Evolutionary conservation across 805 yeast genomes (phyloP).

Genomic region (Pichia cabralensis): DNA sequence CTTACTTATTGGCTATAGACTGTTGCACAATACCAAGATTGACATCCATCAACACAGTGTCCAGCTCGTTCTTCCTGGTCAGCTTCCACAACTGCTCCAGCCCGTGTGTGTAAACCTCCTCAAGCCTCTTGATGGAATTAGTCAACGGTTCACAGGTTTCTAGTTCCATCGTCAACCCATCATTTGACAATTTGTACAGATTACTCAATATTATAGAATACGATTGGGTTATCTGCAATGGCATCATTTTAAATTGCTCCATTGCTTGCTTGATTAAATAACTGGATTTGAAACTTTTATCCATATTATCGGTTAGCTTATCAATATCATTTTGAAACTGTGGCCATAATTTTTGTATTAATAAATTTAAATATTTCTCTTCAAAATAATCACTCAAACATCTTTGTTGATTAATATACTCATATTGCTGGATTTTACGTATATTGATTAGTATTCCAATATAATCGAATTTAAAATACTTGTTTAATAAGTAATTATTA

Average conservation of each 20-base stretch:
- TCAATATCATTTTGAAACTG: constrained; percentile 70
- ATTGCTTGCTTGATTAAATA: constrained; percentile 16
- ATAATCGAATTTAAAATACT: constrained; percentile 44
- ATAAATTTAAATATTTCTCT: constrained; percentile 55
- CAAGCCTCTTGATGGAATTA: constrained; percentile 49
- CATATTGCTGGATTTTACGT: constrained; percentile 56
- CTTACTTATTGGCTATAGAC: too few species aligned
- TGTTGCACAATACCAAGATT: too few species aligned
- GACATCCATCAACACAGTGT: too few species aligned
- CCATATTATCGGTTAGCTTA: constrained; percentile 62
- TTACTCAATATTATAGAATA: constrained; percentile 68
- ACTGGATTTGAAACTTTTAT: constrained; percentile 38
- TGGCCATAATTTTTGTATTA: constrained; percentile 79
- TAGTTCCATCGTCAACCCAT: constrained; percentile 22
- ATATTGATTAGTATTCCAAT: constrained; percentile 73
- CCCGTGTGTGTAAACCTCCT: too few species aligned
- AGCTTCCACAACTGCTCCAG: too few species aligned
- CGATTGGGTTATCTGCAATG: constrained; percentile 66
- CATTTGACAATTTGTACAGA: constrained; percentile 42
- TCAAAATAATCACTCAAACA: constrained; percentile 56
- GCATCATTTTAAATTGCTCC: too few species aligned
- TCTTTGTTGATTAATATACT: constrained; percentile 56
- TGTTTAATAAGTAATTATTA: constrained; percentile 30
- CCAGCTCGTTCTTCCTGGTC: too few species aligned
- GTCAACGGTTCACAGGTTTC: constrained; percentile 59